Evolutionary conservation across 225 moss, liverwort and hornwort species (phyloP).

Genomic region (Sphagnum contortum): DNA sequence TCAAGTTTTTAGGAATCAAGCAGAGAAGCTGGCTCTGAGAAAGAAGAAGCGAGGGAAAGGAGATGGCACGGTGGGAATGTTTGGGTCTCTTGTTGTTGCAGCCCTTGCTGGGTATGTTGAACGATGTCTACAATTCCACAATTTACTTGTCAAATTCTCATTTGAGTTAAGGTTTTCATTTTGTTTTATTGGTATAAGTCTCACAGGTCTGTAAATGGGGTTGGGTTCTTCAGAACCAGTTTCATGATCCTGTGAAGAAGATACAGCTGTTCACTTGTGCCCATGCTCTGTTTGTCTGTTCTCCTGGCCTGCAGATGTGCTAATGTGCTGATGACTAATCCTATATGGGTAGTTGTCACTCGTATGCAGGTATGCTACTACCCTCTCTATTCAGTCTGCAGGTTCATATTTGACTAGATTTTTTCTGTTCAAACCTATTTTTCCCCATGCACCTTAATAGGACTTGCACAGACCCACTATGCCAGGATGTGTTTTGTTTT

Average conservation of each 20-base stretch:
- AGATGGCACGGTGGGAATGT: constrained; percentile 89
- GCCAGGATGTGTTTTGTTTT: too few relatives aligned
- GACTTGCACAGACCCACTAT: too few relatives aligned
- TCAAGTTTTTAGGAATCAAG: constrained; percentile 81
- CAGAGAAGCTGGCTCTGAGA: constrained; percentile 49
- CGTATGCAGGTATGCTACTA: constrained; percentile 74
- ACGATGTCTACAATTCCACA: neutral
- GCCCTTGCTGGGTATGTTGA: constrained; percentile 71
- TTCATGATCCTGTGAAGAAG: too few relatives aligned
- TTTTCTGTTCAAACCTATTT: neutral
- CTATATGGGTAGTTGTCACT: constrained; percentile 98
- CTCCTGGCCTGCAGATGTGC: constrained; percentile 45
- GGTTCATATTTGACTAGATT: neutral
- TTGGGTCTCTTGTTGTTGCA: constrained; percentile 70
- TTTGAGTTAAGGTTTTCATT: neutral
- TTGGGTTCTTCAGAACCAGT: too few relatives aligned
- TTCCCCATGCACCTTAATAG: too few relatives aligned
- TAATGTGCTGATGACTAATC: constrained; percentile 87
- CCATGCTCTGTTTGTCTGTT: neutral
- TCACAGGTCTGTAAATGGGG: neutral
- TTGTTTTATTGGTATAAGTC: neutral
- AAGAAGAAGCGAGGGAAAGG: constrained; percentile 53
- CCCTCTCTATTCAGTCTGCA: neutral
- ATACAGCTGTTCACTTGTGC: too few relatives aligned
- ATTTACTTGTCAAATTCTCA: neutral